Percentiles rank a stretch among this genome's conserved stretches.
phyloP scores from a whole-genome alignment of 371 early-diverging fungal species.

The Mortierella sp. region DNA sequence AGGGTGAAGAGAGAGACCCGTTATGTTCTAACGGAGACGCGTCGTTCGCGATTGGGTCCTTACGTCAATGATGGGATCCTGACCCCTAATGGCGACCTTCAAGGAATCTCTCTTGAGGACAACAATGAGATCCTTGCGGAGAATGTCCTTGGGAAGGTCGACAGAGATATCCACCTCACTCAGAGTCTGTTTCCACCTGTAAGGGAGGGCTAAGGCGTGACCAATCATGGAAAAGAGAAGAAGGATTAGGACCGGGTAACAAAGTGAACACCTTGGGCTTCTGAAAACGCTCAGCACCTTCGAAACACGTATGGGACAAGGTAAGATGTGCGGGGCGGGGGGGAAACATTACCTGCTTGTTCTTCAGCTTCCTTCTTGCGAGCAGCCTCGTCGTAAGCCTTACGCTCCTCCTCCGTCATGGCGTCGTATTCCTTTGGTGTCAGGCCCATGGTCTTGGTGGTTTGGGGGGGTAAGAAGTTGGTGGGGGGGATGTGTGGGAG shows the following conservation, averaged over 20 bases:
- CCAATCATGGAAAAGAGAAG: not conserved
- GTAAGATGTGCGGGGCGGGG: too few species aligned
- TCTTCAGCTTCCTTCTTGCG: slow-evolving; percentile 63
- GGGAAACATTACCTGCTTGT: slow-evolving; percentile 61
- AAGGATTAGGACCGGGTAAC: not conserved
- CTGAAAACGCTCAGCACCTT: too few species aligned
- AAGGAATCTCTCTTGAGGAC: slow-evolving; percentile 73
- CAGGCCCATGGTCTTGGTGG: slow-evolving; percentile 2
- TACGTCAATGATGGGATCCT: slow-evolving; percentile 80
- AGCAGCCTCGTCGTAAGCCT: slow-evolving; percentile 53
- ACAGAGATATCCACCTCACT: slow-evolving; percentile 84
- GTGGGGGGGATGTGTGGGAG: slow-evolving; percentile 2
- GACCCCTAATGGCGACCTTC: slow-evolving; percentile 81
- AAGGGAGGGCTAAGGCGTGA: slow-evolving; percentile 64
- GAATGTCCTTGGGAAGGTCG: slow-evolving; percentile 82
- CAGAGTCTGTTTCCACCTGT: slow-evolving; percentile 89
- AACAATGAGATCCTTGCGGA: slow-evolving; percentile 75
- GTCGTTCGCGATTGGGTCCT: too few species aligned
- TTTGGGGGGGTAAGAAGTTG: not conserved
- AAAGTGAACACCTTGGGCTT: too few species aligned
- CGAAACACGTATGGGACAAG: too few species aligned
- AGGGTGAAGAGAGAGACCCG: not conserved
- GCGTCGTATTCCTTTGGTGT: slow-evolving; percentile 48
- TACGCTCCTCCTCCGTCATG: slow-evolving; percentile 60
- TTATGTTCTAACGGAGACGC: not conserved